Percentiles rank a stretch among this genome's conserved stretches.
Evolutionary conservation across 352 stramenopile genomes (phyloP).

Genomic region (Thalassiosira hispida): DNA sequence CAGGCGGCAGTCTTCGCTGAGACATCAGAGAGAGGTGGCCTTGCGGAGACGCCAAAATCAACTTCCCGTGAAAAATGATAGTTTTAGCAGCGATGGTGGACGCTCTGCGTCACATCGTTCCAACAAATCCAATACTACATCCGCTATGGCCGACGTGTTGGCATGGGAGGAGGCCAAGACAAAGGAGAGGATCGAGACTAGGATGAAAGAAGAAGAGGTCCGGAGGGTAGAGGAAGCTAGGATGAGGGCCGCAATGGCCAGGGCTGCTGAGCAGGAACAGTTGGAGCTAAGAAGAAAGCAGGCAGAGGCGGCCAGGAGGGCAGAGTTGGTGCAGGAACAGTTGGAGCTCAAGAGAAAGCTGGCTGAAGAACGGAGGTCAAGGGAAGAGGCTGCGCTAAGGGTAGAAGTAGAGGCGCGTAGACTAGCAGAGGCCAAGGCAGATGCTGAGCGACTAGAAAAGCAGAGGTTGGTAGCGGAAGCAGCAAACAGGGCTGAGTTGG

Average conservation of each 20-base stretch:
- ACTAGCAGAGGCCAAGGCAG: conserved; percentile 9
- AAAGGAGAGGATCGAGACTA: conserved; percentile 11
- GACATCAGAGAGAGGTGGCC: conserved; percentile 37
- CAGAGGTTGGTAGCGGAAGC: not conserved
- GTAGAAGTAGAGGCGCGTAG: conserved; percentile 8
- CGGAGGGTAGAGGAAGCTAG: conserved; percentile 11
- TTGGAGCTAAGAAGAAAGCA: not conserved
- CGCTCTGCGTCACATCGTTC: not conserved
- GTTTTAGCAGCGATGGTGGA: conserved; percentile 1
- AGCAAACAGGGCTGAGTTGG: conserved; percentile 4
- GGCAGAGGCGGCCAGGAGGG: not conserved
- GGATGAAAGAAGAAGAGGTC: conserved; percentile 12
- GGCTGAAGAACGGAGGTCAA: not conserved
- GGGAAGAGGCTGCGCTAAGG: not conserved
- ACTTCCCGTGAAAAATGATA: conserved; percentile 13
- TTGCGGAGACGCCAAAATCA: conserved; percentile 42
- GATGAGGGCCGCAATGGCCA: conserved; percentile 6
- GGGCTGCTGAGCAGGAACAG: too few relatives aligned
- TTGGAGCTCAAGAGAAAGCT: conserved; percentile 15
- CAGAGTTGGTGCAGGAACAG: conserved; percentile 6
- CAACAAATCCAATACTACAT: conserved; percentile 8
- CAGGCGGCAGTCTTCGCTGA: too few relatives aligned
- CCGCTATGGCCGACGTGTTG: conserved; percentile 19
- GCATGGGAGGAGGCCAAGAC: conserved; percentile 24
- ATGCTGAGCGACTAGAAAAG: conserved; percentile 17